Evolutionary conservation across 139 green algal genomes (phyloP).

Genomic region (Closterium sp.): DNA sequence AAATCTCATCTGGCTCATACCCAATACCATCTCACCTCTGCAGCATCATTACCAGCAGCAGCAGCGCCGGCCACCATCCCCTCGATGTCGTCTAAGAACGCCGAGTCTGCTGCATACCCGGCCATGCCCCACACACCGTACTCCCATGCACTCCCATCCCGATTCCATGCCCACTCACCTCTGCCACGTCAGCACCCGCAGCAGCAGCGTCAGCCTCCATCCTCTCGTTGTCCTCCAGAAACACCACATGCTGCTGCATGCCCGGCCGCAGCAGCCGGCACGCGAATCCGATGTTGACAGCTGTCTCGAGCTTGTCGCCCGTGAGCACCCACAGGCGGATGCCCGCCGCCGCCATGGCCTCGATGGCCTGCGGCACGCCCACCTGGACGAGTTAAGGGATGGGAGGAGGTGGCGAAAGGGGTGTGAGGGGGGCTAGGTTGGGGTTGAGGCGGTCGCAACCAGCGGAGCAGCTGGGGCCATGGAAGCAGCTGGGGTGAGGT

Average conservation of each 20-base stretch:
- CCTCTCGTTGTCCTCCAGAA: constrained; percentile 15
- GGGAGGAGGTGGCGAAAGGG: not conserved
- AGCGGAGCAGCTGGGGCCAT: not conserved
- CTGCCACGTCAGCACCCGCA: not conserved
- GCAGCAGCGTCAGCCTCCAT: not conserved
- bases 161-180: constrained; percentile 24
- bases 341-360: constrained; percentile 64
- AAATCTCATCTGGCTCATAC: not conserved
- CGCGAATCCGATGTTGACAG: constrained; percentile 52
- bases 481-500: not conserved
- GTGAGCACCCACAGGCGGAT: constrained; percentile 69
- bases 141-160: not conserved
- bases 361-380: constrained; percentile 88
- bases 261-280: constrained; percentile 34
- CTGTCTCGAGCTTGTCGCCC: constrained; percentile 67
- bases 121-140: not conserved
- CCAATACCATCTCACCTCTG: not conserved
- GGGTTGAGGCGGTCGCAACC: not conserved
- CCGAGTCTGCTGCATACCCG: not conserved
- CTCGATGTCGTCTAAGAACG: not conserved
- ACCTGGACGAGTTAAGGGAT: too few relatives aligned
- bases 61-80: not conserved
- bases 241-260: constrained; percentile 32
- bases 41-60: not conserved
- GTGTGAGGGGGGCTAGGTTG: not conserved